phyloP scores from a whole-genome alignment of 345 rosid genomes.

The Camelina hispida region DNA sequence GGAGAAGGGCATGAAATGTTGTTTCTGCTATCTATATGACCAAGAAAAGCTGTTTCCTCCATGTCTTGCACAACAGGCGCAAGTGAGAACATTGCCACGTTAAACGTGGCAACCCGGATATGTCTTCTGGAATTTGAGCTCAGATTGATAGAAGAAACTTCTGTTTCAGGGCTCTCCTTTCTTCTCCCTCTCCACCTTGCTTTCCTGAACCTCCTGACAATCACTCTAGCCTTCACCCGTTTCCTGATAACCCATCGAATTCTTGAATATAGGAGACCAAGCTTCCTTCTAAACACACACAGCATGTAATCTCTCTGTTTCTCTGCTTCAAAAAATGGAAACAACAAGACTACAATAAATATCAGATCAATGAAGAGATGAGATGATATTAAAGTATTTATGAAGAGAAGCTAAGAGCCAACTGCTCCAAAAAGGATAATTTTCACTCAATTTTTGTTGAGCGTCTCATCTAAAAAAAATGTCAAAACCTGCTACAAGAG shows the following conservation, averaged over 20 bases:
- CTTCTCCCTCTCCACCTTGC: slow-evolving; percentile 48
- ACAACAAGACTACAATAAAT: background rate
- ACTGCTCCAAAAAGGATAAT: slow-evolving; percentile 62
- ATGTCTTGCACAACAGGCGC: slow-evolving; percentile 73
- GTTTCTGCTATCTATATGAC: slow-evolving; percentile 40
- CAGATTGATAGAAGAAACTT: slow-evolving; percentile 37
- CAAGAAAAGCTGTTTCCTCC: slow-evolving; percentile 45
- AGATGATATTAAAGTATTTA: slow-evolving; percentile 18
- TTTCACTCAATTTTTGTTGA: no score
- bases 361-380: slow-evolving; percentile 11
- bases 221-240: slow-evolving; percentile 63
- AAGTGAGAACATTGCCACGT: slow-evolving; percentile 95
- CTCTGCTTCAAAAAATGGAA: slow-evolving; percentile 23
- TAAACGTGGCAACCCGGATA: slow-evolving; percentile 82
- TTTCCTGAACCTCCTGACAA: slow-evolving; percentile 64
- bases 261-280: slow-evolving; percentile 58
- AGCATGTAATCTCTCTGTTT: slow-evolving; percentile 48
- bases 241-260: slow-evolving; percentile 65
- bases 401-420: slow-evolving; percentile 43
- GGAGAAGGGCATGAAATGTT: slow-evolving; percentile 50
- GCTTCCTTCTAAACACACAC: slow-evolving; percentile 54
- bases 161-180: slow-evolving; percentile 37
- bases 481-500: slow-evolving; percentile 59
- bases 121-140: slow-evolving; percentile 50
- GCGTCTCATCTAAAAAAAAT: slow-evolving; percentile 52